Evolutionary conservation across 2,329 filamentous ascomycete species (phyloP), one percentile per base, ranked within the genome.

Genomic region (Cordyceps cicadae): DNA sequence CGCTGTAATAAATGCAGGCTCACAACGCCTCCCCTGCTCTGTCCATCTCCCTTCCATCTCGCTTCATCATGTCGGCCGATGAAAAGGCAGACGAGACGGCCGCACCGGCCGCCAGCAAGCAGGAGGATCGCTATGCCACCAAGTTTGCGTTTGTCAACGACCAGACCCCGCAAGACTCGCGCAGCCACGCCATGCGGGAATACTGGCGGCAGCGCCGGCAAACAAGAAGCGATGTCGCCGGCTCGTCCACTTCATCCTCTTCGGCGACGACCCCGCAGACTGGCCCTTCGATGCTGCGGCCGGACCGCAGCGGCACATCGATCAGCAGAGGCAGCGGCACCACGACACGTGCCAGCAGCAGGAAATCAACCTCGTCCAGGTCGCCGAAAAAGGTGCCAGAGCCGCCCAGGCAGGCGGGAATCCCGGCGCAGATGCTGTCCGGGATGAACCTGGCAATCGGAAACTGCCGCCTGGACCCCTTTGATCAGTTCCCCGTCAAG

Each of bases 151-250:
- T 52, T 52, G 56, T 59, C 24, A 43, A 50, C 24, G 56, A 59
- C 9, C 56, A 59, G 48, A 59, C 12, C 17, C n/a, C 46, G 5
- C 56, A 51, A 6, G 56, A 59, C 45, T 39, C 48, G 26, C 56
- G 71, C 32, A 74, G 70, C 61, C 72, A 75, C 70, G 72, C 71
- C 14, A 74, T 74, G 71, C 49, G 49, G 17, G 49, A 51, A 12
- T 34, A 51, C 29, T 51, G 49, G 49, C 19, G 64, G 69, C 3
- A 68, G 46, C 67, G 71, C 32, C 67, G 67, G n/a, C 62, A 60
- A 1, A 60, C 41, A 48, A 64, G 54, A 14, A 52, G 45, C 62
- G 51, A 53, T n/a, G 32, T 41, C 5, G n/a, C 12, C 5, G 39
- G 51, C 51, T 39, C 37, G 3, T 41, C 51, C 5, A 24, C n/a